phyloP scores from a whole-genome alignment of 192 early-diverging fungal genomes.

The Geranomyces variabilis region DNA sequence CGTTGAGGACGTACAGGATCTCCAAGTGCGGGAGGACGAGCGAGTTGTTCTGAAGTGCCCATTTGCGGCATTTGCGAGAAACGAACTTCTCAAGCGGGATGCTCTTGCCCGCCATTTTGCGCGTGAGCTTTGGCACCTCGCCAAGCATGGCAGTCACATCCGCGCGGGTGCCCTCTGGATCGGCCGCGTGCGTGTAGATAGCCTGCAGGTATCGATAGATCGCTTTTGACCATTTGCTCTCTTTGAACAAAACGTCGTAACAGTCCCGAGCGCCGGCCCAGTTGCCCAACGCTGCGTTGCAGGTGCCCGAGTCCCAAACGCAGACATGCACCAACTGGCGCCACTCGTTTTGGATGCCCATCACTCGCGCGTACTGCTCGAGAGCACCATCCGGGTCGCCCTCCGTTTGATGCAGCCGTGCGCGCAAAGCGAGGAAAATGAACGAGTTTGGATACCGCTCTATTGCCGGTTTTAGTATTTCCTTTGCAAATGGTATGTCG shows the following conservation, averaged over 20 bases:
- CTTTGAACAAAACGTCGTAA: constrained; percentile 67
- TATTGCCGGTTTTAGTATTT: constrained; percentile 58
- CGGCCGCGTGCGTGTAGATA: constrained; percentile 53
- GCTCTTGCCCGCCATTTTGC: constrained; percentile 84
- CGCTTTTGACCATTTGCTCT: constrained; percentile 86
- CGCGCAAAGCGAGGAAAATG: constrained; percentile 75
- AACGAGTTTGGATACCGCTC: constrained; percentile 67
- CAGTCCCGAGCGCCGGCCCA: constrained; percentile 64
- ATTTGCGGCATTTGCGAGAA: constrained; percentile 80
- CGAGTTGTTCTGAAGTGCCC: constrained; percentile 62
- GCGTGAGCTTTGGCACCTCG: constrained; percentile 65
- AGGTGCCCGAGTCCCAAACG: constrained; percentile 78
- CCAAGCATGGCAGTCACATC: constrained; percentile 65
- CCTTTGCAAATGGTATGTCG: constrained; percentile 65
- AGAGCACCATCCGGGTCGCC: constrained; percentile 65
- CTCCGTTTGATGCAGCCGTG: constrained; percentile 62
- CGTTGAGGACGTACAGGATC: constrained; percentile 72
- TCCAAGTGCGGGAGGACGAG: constrained; percentile 79
- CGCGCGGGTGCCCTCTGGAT: constrained; percentile 40
- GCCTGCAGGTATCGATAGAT: constrained; percentile 78
- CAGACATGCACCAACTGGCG: constrained; percentile 78
- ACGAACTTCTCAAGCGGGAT: constrained; percentile 90
- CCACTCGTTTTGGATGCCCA: constrained; percentile 68
- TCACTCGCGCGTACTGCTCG: constrained; percentile 56
- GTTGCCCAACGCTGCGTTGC: constrained; percentile 62